Conservation (phyloP, 2,329 filamentous ascomycete species). For the Tolypocladium paradoxum region DNA sequence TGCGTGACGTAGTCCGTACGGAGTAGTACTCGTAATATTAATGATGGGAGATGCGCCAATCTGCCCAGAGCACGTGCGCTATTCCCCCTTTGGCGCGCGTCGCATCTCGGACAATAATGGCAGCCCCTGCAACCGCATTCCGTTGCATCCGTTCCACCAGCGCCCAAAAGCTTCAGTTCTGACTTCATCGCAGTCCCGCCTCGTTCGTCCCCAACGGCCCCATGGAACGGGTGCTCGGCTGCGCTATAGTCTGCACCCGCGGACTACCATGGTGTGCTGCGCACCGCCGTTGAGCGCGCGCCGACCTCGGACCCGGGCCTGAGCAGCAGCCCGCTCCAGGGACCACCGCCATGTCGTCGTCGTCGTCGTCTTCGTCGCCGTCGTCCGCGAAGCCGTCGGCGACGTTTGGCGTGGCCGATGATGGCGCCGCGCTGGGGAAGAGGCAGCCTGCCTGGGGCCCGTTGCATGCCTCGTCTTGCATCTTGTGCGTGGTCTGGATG, state of each 20-base stretch:
- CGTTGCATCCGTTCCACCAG: neutral
- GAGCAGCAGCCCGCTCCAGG: neutral
- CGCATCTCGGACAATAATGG: too few species aligned
- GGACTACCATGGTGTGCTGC: neutral
- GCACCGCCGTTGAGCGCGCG: neutral
- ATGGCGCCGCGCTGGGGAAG: conserved; percentile 10
- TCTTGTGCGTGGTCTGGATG: conserved; percentile 13
- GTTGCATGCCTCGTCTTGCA: conserved; percentile 23
- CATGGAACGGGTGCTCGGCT: neutral
- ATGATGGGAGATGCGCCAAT: too few species aligned
- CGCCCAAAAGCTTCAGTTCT: neutral
- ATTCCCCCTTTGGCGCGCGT: too few species aligned
- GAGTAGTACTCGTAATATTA: too few species aligned
- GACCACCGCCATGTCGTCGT: neutral
- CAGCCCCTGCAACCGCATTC: too few species aligned
- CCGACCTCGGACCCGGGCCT: neutral
- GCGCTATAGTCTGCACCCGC: neutral
- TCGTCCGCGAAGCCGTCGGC: neutral
- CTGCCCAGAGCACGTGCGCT: too few species aligned
- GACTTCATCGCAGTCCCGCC: too few species aligned
- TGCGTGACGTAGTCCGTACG: too few species aligned
- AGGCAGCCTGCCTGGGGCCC: conserved; percentile 1
- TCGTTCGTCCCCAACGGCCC: neutral
- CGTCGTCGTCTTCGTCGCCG: neutral
- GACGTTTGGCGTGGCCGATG: conserved; percentile 12